Evolutionary conservation across 1,284 basidiomycete genomes (phyloP).

Genomic region (Apiotrichum gamsii): DNA sequence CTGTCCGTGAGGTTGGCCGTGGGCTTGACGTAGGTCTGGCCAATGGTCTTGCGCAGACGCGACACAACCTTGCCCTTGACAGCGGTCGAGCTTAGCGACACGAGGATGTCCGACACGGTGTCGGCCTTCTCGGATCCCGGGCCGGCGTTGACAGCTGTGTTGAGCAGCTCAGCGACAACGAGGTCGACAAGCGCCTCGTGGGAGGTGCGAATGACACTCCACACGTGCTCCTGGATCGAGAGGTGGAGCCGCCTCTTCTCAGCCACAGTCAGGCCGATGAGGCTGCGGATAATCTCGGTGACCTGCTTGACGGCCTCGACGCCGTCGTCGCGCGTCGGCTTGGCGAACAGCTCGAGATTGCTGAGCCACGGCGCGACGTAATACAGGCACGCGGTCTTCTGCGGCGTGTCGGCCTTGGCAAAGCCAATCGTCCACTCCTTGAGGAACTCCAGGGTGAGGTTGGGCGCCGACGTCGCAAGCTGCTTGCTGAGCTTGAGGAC

Average conservation of each 20-base stretch:
- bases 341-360: slow-evolving; percentile 66
- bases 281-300: slow-evolving; percentile 66
- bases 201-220: slow-evolving; percentile 64
- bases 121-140: slow-evolving; percentile 68
- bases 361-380: slow-evolving; percentile 81
- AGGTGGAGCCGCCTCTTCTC: slow-evolving; percentile 62
- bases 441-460: slow-evolving; percentile 78
- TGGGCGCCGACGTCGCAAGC: slow-evolving; percentile 64
- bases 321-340: slow-evolving; percentile 55
- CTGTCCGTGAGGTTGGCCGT: slow-evolving; percentile 62
- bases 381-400: slow-evolving; percentile 64
- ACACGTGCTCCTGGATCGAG: slow-evolving; percentile 64
- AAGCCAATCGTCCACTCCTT: slow-evolving; percentile 63
- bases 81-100: slow-evolving; percentile 66
- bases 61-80: slow-evolving; percentile 70
- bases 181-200: slow-evolving; percentile 63
- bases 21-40: slow-evolving; percentile 62
- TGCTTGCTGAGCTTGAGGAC: slow-evolving; percentile 62
- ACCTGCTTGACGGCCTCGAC: slow-evolving; percentile 45
- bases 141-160: slow-evolving; percentile 71
- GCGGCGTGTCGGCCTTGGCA: slow-evolving; percentile 56
- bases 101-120: slow-evolving; percentile 65
- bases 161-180: slow-evolving; percentile 68
- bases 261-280: slow-evolving; percentile 66
- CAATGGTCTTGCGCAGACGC: slow-evolving; percentile 71